Evolutionary conservation across 169 alveolate species (phyloP), one percentile per base, ranked within the genome.

Genomic region (Cryptosporidium meleagridis): DNA sequence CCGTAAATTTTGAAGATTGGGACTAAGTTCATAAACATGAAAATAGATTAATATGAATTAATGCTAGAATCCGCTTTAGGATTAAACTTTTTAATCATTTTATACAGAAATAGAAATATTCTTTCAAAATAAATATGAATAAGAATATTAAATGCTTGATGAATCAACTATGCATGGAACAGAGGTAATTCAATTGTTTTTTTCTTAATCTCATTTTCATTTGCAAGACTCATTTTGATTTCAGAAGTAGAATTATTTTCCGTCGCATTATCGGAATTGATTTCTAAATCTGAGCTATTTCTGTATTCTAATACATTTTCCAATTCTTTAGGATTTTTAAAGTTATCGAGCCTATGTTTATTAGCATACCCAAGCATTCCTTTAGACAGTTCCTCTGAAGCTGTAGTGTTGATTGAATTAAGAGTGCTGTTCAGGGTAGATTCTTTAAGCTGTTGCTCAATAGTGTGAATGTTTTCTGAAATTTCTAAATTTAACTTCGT

Each of bases 331-430:
- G 55, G 23, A 21, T 10, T 5, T 48, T 48, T 48, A 48, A 48
- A 48, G 55, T 48, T 5, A 14, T 0, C 3, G 21, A 48, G 55
- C 23, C 39, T 26, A 59, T 65, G 23, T 31, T 65, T 65, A 65
- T 1, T 33, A n/a, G 7, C 48, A 65, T 33, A 65, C 29, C 72
- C 72, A 65, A 65, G 72, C 51, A 65, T 26, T 14, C 72, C 72
- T 33, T 33, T 65, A 35, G 23, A 0, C 33, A 65, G 5, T 16
- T 65, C 51, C 2, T 31, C 72, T 10, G 72, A 18, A 10, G 33
- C 18, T 65, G 31, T 31, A 65, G 1, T 37, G 21, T 33, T 65
- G 9, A 37, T 33, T 65, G 51, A 65, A 29, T 65, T 65, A 35
- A 65, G 26, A 31, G 72, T 65, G 18, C 21, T 26, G 33, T 65